phyloP scores from a whole-genome alignment of 495 filamentous ascomycete species.

The Trichoderma parareesei region DNA sequence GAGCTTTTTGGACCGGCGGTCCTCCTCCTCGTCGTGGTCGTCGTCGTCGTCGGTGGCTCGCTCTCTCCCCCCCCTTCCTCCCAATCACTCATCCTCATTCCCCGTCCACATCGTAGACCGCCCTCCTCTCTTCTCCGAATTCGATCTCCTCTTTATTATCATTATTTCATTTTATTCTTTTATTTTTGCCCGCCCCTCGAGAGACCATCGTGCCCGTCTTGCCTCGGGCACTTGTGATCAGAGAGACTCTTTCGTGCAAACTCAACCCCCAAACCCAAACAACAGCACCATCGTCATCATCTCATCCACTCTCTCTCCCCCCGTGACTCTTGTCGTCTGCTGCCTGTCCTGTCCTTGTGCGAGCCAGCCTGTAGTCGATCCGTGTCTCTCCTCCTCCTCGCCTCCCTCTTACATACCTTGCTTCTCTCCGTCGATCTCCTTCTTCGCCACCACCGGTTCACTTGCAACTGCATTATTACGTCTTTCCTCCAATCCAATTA shows the following conservation, averaged over 20 bases:
- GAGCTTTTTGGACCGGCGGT: conserved; percentile 13
- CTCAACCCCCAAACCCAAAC: background rate
- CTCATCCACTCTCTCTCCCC: background rate
- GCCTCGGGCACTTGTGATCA: background rate
- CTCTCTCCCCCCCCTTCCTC: conserved; percentile 7
- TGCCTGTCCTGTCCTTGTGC: background rate
- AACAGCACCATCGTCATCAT: background rate
- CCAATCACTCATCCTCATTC: background rate
- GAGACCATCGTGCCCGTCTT: conserved; percentile 2
- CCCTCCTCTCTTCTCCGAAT: background rate
- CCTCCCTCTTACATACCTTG: background rate
- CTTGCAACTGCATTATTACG: background rate
- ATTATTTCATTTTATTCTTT: no score
- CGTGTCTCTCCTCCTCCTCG: background rate
- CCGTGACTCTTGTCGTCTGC: background rate
- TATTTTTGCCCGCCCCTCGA: conserved; percentile 1
- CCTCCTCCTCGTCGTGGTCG: no score
- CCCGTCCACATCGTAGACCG: background rate
- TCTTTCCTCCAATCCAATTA: conserved; percentile 3
- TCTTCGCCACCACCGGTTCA: conserved; percentile 2
- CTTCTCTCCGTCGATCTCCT: background rate
- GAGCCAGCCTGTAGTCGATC: conserved; percentile 9
- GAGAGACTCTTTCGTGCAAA: background rate
- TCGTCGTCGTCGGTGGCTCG: background rate
- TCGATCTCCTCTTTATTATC: no score